Conservation (phyloP, 176 grass and related monocot genomes). For the Calamus simplicifolius region DNA sequence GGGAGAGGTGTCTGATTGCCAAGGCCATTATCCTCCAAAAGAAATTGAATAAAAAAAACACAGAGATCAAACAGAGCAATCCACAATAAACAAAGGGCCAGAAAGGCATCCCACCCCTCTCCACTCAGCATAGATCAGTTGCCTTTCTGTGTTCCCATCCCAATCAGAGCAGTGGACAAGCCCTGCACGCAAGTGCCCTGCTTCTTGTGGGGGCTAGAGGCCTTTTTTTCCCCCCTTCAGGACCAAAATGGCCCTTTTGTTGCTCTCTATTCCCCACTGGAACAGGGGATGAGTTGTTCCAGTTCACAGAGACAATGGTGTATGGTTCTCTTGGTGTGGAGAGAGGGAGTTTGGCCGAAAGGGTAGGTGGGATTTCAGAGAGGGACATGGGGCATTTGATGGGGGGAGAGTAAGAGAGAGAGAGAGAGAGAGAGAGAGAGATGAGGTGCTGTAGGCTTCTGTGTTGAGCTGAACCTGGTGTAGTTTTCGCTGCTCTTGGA, state of each 20-base stretch:
- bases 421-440: too few relatives aligned
- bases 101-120: too few relatives aligned
- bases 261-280: background rate
- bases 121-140: slow-evolving; percentile 12
- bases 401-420: too few relatives aligned
- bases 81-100: slow-evolving; percentile 13
- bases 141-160: slow-evolving; percentile 14
- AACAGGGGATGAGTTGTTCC: background rate
- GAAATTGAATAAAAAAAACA: slow-evolving; percentile 6
- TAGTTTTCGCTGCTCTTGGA: too few relatives aligned
- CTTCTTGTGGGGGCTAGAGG: slow-evolving; percentile 2
- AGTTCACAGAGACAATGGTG: too few relatives aligned
- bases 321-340: too few relatives aligned
- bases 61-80: background rate
- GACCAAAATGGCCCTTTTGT: slow-evolving; percentile 1
- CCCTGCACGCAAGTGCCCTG: slow-evolving; percentile 53
- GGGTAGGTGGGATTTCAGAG: slow-evolving; percentile 9
- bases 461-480: too few relatives aligned
- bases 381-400: slow-evolving; percentile 1
- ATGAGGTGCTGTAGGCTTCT: too few relatives aligned
- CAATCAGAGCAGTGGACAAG: slow-evolving; percentile 42
- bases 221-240: background rate
- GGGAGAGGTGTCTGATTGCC: background rate
- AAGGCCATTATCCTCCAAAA: slow-evolving; percentile 20
- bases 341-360: background rate